These are phyloP conservation scores for Hemerocallis citrina DNA, from an alignment of 106 monocot species.

Conservation along the genomic window DNA sequence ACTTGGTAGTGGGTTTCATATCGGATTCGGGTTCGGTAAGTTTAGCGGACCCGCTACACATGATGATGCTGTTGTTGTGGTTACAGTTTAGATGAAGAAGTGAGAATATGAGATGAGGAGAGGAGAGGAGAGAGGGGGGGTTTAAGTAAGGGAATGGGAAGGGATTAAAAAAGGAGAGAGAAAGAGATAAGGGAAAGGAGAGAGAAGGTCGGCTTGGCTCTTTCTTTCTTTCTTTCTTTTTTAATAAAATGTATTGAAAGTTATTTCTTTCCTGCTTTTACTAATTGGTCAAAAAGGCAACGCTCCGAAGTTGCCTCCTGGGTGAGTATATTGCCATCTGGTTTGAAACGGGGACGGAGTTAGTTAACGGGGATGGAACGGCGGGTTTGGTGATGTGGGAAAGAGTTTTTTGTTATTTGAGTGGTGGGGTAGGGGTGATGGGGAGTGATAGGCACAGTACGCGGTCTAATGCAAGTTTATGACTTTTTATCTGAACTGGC, in stretches of 20 bases:
- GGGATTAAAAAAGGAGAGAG: slow-evolving; percentile 1
- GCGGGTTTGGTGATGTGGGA: not conserved
- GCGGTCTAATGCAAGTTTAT: too few species aligned
- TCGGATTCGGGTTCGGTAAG: not conserved
- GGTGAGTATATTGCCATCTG: not conserved
- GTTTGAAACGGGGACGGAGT: not conserved
- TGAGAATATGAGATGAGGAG: not conserved
- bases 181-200: not conserved
- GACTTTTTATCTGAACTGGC: too few species aligned
- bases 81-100: not conserved
- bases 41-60: slow-evolving; percentile 35
- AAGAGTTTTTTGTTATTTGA: not conserved
- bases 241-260: not conserved
- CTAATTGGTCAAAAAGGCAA: slow-evolving; percentile 10
- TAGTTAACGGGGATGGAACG: not conserved
- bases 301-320: slow-evolving; percentile 10
- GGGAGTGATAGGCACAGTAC: too few species aligned
- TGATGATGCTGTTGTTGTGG: not conserved
- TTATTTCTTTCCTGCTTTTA: not conserved
- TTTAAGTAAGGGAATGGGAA: not conserved
- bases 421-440: too few species aligned
- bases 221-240: not conserved
- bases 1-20: not conserved
- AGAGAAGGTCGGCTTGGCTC: slow-evolving; percentile 9
- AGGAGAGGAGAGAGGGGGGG: not conserved